Base-by-base conservation (phyloP, 768 basidiomycete genomes). In the Mrakia hoshinonis region DNA sequence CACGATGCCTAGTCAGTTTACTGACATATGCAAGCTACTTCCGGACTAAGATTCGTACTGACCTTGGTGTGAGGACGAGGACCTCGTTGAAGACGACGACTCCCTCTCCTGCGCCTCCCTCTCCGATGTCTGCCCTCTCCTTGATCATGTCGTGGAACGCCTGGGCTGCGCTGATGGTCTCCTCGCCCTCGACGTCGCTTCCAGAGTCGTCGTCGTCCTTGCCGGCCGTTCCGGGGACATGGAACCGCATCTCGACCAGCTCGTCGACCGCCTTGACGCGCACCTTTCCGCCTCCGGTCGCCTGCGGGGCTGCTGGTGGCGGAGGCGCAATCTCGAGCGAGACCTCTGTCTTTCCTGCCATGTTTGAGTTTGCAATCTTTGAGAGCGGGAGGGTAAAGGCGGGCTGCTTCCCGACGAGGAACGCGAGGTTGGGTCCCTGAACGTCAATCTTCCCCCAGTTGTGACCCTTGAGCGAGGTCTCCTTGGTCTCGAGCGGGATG, bases 371-470 rank as follows among this genome's bases (percentile, higher is more conserved):
- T 75, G 91, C 89, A 60, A 98, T 92, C 73, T 87, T 82, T 43
- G 84, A 81, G 43, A 98, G 83, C 5, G 96, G 93, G 9, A 99
- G 83, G 75, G 94, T 92, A 77, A 99, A 98, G 0, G 90, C 84
- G 0, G 88, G 87, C 80, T 88, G 90, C 68, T 90, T 91, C 3
- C 89, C 89, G 4, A 97, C 88, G 48, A 89, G 82, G 80, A 99
- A 99, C 6, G 89, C 90, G 38, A 99, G 83, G 67, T 99, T 93
- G 79, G 89, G 86, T 51, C 91, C 91, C 84, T 91, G 89, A 74
- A 98, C 91, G 77, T 95, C 92, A 2, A 91, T 90, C 38, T 88
- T 85, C 5, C 96, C 96, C 96, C 96, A 98, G 79, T 99, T 98
- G 92, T 92, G 98, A 0, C 96, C 96, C 78, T 91, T 93, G 78